These are phyloP conservation scores for Polyporus tsugae DNA, from an alignment of 1,284 basidiomycete species.

Conservation along the genomic window DNA sequence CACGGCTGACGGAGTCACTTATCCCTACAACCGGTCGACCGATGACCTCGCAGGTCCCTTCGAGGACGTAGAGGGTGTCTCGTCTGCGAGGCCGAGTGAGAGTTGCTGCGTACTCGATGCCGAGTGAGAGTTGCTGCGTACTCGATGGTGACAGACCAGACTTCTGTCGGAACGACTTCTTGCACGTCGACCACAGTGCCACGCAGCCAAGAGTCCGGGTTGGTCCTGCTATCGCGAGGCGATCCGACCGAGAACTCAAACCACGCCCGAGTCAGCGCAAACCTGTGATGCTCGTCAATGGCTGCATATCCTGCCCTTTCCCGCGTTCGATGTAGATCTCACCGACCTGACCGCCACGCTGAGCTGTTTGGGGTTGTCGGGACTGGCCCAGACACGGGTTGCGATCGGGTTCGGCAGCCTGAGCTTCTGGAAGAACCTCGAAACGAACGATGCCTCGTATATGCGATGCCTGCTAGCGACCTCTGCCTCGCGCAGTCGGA, in stretches of 20 bases:
- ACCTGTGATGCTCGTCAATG: conserved; percentile 49
- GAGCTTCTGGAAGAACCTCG: conserved; percentile 39
- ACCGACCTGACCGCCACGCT: conserved; percentile 63
- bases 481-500: conserved; percentile 58
- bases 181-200: conserved; percentile 53
- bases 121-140: conserved; percentile 25
- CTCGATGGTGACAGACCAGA: conserved; percentile 62
- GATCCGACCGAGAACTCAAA: conserved; percentile 63
- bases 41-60: conserved; percentile 75
- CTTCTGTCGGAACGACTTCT: conserved; percentile 60
- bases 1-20: background rate
- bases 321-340: background rate
- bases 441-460: conserved; percentile 61
- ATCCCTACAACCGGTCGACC: conserved; percentile 43
- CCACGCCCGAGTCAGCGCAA: conserved; percentile 68
- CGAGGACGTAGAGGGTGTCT: conserved; percentile 61
- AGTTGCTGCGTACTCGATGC: conserved; percentile 36
- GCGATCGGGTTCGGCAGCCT: conserved; percentile 47
- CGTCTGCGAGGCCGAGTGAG: conserved; percentile 7
- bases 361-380: conserved; percentile 64
- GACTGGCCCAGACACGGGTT: conserved; percentile 62
- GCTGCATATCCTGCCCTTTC: background rate
- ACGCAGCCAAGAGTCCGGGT: conserved; percentile 43
- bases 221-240: conserved; percentile 35
- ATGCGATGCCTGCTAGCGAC: conserved; percentile 41